Conservation (phyloP, 1,284 basidiomycete species). For the Rhodotorula sp. region DNA sequence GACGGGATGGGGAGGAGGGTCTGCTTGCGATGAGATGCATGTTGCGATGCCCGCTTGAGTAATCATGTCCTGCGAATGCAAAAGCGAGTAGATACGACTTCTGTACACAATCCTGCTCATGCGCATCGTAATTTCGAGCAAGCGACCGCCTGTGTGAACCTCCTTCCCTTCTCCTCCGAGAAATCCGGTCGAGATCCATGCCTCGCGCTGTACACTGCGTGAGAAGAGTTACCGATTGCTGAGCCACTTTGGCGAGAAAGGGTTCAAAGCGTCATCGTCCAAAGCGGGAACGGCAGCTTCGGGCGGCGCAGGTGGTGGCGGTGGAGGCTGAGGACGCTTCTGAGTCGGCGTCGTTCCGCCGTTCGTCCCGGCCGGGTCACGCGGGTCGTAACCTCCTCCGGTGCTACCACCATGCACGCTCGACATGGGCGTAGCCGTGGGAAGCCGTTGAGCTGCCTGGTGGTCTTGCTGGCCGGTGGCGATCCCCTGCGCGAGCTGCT, state of each 20-base stretch:
- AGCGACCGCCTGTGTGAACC: no score
- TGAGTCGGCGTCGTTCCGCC: neutral
- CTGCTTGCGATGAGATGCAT: no score
- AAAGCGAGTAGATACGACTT: neutral
- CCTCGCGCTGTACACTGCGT: no score
- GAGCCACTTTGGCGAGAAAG: slow-evolving; percentile 1
- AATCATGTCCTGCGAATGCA: no score
- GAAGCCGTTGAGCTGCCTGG: neutral
- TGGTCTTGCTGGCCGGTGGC: neutral
- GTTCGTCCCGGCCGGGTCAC: neutral
- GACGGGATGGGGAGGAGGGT: no score
- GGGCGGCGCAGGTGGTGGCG: slow-evolving; percentile 4
- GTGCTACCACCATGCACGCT: neutral
- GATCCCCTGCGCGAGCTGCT: neutral
- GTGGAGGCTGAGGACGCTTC: slow-evolving; percentile 1
- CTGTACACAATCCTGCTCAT: neutral
- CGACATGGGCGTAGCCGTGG: neutral
- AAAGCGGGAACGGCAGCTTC: neutral
- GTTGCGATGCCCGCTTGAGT: no score
- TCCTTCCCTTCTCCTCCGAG: no score
- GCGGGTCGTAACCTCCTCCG: neutral
- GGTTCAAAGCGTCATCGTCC: slow-evolving; percentile 8
- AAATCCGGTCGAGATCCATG: no score
- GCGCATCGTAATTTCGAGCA: no score
- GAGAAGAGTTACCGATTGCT: neutral